phyloP scores from a whole-genome alignment of 805 yeast species.

The Ogataea chonburiensis region DNA sequence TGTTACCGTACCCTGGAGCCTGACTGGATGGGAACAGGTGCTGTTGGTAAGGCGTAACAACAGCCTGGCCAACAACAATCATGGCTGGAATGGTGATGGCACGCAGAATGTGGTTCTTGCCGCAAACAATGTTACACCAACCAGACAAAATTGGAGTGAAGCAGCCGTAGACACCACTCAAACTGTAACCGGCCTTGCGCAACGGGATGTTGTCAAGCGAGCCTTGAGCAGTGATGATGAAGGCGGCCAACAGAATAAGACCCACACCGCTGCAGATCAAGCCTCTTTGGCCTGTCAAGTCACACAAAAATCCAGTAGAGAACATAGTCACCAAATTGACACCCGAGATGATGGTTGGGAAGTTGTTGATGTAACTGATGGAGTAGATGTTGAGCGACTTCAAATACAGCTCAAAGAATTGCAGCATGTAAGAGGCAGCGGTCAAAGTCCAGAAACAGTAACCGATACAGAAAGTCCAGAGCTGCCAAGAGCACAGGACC shows the following conservation, averaged over 20 bases:
- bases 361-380: conserved; percentile 46
- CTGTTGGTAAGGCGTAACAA: conserved; percentile 32
- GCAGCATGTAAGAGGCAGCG: conserved; percentile 28
- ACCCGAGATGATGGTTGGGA: conserved; percentile 54
- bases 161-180: conserved; percentile 36
- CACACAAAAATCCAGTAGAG: conserved; percentile 30
- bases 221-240: conserved; percentile 23
- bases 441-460: conserved; percentile 30
- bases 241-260: conserved; percentile 42
- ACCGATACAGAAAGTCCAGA: conserved; percentile 26
- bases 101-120: conserved; percentile 25
- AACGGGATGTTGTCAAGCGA: conserved; percentile 14
- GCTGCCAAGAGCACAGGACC: conserved; percentile 52
- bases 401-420: conserved; percentile 33
- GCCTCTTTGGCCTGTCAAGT: conserved; percentile 25
- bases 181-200: conserved; percentile 26
- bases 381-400: conserved; percentile 48
- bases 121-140: conserved; percentile 61
- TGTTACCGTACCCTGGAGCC: conserved; percentile 30
- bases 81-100: conserved; percentile 29
- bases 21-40: conserved; percentile 33
- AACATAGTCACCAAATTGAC: conserved; percentile 50
- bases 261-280: conserved; percentile 43
- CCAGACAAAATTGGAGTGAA: conserved; percentile 62
- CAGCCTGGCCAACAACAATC: conserved; percentile 27